A percentile compares a stretch with the other conserved stretches of the same genome.
These are phyloP conservation scores for Phytophthora megakarya DNA, from an alignment of 352 stramenopile species.

Conservation along the genomic window DNA sequence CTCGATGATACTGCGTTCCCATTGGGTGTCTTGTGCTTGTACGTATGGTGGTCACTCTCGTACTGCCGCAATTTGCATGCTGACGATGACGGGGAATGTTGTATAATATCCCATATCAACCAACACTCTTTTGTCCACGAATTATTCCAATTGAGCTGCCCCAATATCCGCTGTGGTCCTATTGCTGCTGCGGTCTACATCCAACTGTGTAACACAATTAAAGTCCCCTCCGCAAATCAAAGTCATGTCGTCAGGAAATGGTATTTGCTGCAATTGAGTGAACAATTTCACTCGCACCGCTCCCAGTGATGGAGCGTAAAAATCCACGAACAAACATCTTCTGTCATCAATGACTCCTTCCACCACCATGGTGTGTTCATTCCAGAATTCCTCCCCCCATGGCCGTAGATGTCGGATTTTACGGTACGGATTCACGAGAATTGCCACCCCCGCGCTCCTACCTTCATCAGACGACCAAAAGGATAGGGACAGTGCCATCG, in stretches of 20 bases:
- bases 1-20: not conserved
- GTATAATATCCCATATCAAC: not conserved
- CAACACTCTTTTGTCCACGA: not conserved
- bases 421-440: too few species aligned
- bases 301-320: not conserved
- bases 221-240: constrained; percentile 13
- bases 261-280: not conserved
- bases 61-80: not conserved
- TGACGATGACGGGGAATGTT: not conserved
- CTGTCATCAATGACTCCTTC: not conserved
- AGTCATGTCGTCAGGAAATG: not conserved
- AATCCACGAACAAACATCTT: not conserved
- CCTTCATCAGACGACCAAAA: not conserved
- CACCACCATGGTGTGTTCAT: not conserved
- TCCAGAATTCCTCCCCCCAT: not conserved
- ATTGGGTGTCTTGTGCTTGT: not conserved
- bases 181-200: not conserved
- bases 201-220: not conserved
- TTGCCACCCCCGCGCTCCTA: not conserved
- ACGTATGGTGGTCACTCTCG: not conserved
- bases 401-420: not conserved
- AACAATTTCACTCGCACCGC: not conserved
- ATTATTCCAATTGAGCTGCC: not conserved
- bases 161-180: not conserved
- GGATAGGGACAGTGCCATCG: too few species aligned